Base-by-base conservation (phyloP, 805 yeast species). In the Diddensiella caesifluorescens region DNA sequence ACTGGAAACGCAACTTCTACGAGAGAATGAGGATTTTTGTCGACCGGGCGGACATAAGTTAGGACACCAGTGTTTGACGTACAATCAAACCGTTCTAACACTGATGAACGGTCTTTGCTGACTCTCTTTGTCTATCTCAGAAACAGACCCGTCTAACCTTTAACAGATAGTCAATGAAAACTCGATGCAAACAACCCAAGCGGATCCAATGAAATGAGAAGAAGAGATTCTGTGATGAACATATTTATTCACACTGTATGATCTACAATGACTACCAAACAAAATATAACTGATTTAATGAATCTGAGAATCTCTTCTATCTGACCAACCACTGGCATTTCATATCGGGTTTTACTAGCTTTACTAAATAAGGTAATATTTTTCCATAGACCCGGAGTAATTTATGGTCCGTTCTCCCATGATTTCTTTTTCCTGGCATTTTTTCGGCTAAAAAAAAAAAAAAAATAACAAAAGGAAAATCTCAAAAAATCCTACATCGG, bases 31-130 rank as follows among this genome's bases (percentile, higher is more conserved):
- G 42, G 64, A 60, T 52, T 38, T 49, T 48, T 49, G n/a, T 56
- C 62, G 65, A 61, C 65, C 65, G 65, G 65, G 65, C 65, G 65
- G 65, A 59, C 65, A 49, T 53, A 61, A 35, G 33, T 33, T 18
- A 27, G 32, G 32, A 38, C 36, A 21, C 18, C 36, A 29, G 45
- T 37, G 19, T 20, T 33, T 39, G 51, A 39, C 52, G 55, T 52
- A 52, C 55, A 52, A 51, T 37, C 46, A 43, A 34, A n/a, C 22
- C 38, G 44, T 23, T 21, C 22, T 22, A 25, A 33, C 27, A 13
- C 41, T 48, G 55, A 37, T 50, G 55, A 52, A 42, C 41, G 55
- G 55, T 52, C 55, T 39, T 41, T 30, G 15, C 45, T 35, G 42
- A 37, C 9, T 28, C 13, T 20, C 16, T 20, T 28, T 12, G 10